phyloP scores from a whole-genome alignment of 2,329 filamentous ascomycete genomes.

The Berkeleyomyces rouxiae region DNA sequence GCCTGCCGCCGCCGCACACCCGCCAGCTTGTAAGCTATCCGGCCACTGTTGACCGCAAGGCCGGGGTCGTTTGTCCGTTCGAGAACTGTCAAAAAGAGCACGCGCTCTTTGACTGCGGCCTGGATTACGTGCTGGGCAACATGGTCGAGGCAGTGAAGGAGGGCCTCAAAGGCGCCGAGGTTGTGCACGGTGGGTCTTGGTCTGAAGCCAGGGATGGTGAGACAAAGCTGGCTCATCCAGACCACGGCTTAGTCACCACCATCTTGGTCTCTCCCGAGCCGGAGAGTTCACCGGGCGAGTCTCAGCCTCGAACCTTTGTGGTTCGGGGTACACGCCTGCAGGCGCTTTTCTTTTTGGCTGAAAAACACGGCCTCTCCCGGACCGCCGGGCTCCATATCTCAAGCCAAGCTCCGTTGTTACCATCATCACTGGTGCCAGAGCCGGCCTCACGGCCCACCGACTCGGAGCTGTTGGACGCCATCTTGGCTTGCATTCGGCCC shows the following conservation, averaged over 20 bases:
- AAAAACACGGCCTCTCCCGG: neutral
- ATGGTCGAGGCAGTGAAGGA: conserved; percentile 43
- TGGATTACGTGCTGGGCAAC: conserved; percentile 63
- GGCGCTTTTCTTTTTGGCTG: conserved; percentile 1
- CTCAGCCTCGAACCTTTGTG: neutral
- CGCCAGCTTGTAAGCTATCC: conserved; percentile 66
- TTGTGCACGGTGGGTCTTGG: neutral
- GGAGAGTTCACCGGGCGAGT: neutral
- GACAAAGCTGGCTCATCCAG: neutral
- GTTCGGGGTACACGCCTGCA: conserved; percentile 1
- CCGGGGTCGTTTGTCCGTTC: conserved; percentile 62
- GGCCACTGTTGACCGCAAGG: conserved; percentile 44
- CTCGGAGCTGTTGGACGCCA: conserved; percentile 26
- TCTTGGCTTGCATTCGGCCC: conserved; percentile 44
- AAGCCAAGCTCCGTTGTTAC: neutral
- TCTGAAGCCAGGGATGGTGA: neutral
- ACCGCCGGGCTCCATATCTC: neutral
- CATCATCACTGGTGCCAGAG: neutral
- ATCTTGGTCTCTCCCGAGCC: neutral
- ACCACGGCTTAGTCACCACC: neutral
- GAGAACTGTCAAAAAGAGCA: conserved; percentile 51
- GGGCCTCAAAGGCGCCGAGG: conserved; percentile 30
- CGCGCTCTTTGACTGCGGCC: conserved; percentile 55
- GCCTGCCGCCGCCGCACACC: conserved; percentile 49
- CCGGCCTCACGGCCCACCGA: neutral